Percentiles rank a stretch among this genome's conserved stretches.
These are phyloP conservation scores for Trichoderma virens DNA, from an alignment of 495 filamentous ascomycete species.

Conservation along the genomic window DNA sequence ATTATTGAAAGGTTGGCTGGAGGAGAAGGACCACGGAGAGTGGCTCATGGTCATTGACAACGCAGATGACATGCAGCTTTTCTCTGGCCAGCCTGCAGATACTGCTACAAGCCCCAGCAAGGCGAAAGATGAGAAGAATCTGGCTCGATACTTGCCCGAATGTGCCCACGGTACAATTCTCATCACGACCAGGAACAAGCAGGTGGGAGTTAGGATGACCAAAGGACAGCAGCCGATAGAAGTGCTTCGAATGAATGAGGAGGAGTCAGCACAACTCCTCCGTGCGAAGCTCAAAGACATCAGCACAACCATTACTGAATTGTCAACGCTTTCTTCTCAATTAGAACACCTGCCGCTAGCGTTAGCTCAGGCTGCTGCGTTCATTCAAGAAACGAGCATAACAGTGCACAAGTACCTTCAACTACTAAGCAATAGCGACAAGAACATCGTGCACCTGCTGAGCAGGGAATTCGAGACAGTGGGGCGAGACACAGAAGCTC, in stretches of 20 bases:
- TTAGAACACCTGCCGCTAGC: conserved; percentile 40
- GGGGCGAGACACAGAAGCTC: conserved; percentile 25
- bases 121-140: background rate
- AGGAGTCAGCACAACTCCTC: conserved; percentile 20
- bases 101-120: conserved; percentile 6
- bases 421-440: conserved; percentile 22
- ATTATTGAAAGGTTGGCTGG: conserved; percentile 33
- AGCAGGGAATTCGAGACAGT: conserved; percentile 19
- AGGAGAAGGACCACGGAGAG: conserved; percentile 21
- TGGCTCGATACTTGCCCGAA: conserved; percentile 30
- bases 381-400: conserved; percentile 36
- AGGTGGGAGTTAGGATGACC: conserved; percentile 22
- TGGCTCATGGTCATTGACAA: conserved; percentile 50
- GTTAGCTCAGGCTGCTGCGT: conserved; percentile 41
- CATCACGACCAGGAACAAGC: conserved; percentile 33
- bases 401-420: conserved; percentile 25
- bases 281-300: conserved; percentile 11
- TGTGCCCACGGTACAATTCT: conserved; percentile 29
- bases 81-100: conserved; percentile 16
- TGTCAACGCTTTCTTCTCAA: conserved; percentile 27
- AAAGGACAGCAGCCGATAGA: conserved; percentile 14
- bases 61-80: conserved; percentile 39
- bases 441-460: conserved; percentile 21
- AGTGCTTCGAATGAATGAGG: conserved; percentile 28
- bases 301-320: background rate